Conservation (phyloP, 352 stramenopile genomes). For the Phytophthora sp. region DNA sequence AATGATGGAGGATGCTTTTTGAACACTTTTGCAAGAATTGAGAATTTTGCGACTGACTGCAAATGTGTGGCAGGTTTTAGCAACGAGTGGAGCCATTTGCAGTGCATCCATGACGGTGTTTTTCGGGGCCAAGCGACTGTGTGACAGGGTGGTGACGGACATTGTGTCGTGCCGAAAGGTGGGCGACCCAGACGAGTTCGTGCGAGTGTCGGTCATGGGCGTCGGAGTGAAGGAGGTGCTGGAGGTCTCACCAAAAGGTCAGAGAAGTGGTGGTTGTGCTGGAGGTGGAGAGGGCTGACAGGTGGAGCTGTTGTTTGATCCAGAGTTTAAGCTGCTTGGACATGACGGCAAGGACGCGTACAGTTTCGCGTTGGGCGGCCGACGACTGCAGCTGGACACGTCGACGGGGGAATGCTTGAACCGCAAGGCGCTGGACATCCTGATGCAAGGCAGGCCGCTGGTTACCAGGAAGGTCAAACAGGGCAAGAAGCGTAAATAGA, state of each 20-base stretch:
- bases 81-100: constrained; percentile 61
- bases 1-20: not conserved
- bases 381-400: constrained; percentile 61
- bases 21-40: too few species aligned
- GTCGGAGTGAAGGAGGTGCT: constrained; percentile 55
- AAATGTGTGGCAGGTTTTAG: constrained; percentile 44
- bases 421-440: constrained; percentile 65
- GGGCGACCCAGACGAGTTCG: constrained; percentile 65
- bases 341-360: constrained; percentile 64
- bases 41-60: not conserved
- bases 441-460: constrained; percentile 75
- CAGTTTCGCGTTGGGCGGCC: constrained; percentile 60
- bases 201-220: constrained; percentile 56
- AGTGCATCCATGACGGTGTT: constrained; percentile 72
- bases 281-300: not conserved
- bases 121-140: constrained; percentile 74
- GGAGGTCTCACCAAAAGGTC: constrained; percentile 55
- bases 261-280: not conserved
- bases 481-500: constrained; percentile 58
- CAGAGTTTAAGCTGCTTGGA: constrained; percentile 64
- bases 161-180: constrained; percentile 66
- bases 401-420: constrained; percentile 61
- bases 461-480: constrained; percentile 69
- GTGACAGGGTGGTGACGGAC: constrained; percentile 76
- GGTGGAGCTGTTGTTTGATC: constrained; percentile 9